Percentiles rank a stretch among this genome's conserved stretches.
phyloP scores from a whole-genome alignment of 2,329 filamentous ascomycete genomes.

The Colletotrichum falcatum region DNA sequence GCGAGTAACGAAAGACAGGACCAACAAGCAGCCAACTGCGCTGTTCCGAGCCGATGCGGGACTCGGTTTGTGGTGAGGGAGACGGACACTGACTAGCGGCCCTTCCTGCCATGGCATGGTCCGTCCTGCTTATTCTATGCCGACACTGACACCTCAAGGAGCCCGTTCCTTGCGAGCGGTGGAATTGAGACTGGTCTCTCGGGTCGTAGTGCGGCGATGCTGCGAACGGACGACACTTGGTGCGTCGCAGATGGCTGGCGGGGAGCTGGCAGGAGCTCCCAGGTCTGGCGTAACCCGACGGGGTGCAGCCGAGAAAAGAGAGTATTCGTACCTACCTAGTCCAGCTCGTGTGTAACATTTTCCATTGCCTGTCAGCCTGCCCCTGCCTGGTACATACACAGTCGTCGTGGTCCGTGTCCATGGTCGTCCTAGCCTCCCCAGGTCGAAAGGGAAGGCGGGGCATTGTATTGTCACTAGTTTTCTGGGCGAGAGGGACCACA shows the following conservation, averaged over 20 bases:
- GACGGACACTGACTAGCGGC: slow-evolving; percentile 1
- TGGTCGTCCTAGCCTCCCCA: background rate
- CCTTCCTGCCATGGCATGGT: background rate
- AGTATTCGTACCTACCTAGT: no score
- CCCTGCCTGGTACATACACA: no score
- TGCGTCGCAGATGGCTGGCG: slow-evolving; percentile 21
- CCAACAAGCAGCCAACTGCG: background rate
- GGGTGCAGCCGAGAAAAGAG: background rate
- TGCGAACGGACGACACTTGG: slow-evolving; percentile 33
- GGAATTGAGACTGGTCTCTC: background rate
- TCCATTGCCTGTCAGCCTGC: background rate
- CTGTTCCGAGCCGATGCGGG: slow-evolving; percentile 14
- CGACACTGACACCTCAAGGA: background rate
- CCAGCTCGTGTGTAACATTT: background rate
- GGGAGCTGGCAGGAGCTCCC: background rate
- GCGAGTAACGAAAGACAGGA: background rate
- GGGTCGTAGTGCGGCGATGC: background rate
- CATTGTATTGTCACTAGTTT: no score
- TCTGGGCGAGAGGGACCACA: no score
- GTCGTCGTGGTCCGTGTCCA: no score
- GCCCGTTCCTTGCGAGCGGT: slow-evolving; percentile 5
- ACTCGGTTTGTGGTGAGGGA: slow-evolving; percentile 1
- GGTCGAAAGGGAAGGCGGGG: background rate
- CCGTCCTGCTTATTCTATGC: background rate
- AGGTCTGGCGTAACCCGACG: slow-evolving; percentile 4